phyloP scores from a whole-genome alignment of 1,284 basidiomycete species.

The Microbotryum saponariae region DNA sequence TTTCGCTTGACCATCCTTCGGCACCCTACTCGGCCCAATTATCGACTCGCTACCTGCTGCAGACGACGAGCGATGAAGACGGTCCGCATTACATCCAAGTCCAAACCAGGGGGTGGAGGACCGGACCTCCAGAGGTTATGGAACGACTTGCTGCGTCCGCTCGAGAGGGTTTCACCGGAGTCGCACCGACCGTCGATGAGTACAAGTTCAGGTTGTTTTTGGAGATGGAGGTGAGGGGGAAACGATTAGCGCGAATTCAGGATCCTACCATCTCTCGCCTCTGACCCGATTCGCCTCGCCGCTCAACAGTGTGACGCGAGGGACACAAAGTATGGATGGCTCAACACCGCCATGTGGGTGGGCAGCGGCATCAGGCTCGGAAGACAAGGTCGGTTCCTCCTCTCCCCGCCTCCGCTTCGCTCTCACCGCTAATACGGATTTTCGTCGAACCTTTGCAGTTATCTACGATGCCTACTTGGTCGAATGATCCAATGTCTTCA shows the following conservation, averaged over 20 bases:
- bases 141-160: constrained; percentile 17
- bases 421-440: neutral
- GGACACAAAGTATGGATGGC: constrained; percentile 18
- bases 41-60: constrained; percentile 28
- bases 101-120: constrained; percentile 28
- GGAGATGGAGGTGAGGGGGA: constrained; percentile 22
- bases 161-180: constrained; percentile 12
- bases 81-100: constrained; percentile 21
- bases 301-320: neutral
- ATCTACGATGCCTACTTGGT: constrained; percentile 29
- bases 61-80: constrained; percentile 3
- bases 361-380: constrained; percentile 20
- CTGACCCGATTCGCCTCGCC: no score
- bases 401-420: neutral
- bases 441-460: constrained; percentile 5
- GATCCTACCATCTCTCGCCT: no score
- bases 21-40: constrained; percentile 20
- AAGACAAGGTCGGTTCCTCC: constrained; percentile 18
- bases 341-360: constrained; percentile 27
- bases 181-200: constrained; percentile 18
- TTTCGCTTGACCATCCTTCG: constrained; percentile 16
- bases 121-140: constrained; percentile 21
- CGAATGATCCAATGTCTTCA: constrained; percentile 4
- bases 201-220: constrained; percentile 27
- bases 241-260: no score